Conservation (phyloP, 768 basidiomycete species). For the Leccinum sublutescens region DNA sequence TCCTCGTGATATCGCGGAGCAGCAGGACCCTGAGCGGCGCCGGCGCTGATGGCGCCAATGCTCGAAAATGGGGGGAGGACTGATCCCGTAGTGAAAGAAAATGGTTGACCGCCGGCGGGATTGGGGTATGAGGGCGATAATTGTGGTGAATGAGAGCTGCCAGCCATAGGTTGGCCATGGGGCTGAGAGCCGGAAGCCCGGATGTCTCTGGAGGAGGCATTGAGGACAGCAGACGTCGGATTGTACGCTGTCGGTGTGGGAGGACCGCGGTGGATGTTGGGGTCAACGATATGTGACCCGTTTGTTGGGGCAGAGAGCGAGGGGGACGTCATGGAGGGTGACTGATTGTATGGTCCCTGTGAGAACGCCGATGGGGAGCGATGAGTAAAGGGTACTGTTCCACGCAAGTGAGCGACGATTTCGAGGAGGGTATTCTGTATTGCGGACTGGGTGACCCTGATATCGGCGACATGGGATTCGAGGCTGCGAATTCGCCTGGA, state of each 20-base stretch:
- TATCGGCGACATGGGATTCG: conserved; percentile 83
- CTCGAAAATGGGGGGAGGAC: conserved; percentile 72
- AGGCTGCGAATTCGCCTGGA: conserved; percentile 86
- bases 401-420: conserved; percentile 75
- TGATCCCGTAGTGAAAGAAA: conserved; percentile 45
- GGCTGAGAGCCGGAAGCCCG: conserved; percentile 38
- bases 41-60: conserved; percentile 52
- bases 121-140: conserved; percentile 42
- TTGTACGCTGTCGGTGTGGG: conserved; percentile 33
- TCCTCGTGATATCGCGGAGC: conserved; percentile 56
- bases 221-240: conserved; percentile 21
- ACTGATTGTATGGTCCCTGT: conserved; percentile 53
- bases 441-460: conserved; percentile 64
- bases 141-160: conserved; percentile 46
- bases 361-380: conserved; percentile 65
- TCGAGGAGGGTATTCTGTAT: conserved; percentile 83
- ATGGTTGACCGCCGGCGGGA: conserved; percentile 31
- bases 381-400: conserved; percentile 41
- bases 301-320: conserved; percentile 42
- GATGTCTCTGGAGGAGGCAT: conserved; percentile 26
- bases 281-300: conserved; percentile 28
- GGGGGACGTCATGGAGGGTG: conserved; percentile 61
- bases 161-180: conserved; percentile 33
- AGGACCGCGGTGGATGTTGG: conserved; percentile 26
- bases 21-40: conserved; percentile 46